phyloP scores from a whole-genome alignment of 2,329 filamentous ascomycete genomes.

The Zymoseptoria passerinii region DNA sequence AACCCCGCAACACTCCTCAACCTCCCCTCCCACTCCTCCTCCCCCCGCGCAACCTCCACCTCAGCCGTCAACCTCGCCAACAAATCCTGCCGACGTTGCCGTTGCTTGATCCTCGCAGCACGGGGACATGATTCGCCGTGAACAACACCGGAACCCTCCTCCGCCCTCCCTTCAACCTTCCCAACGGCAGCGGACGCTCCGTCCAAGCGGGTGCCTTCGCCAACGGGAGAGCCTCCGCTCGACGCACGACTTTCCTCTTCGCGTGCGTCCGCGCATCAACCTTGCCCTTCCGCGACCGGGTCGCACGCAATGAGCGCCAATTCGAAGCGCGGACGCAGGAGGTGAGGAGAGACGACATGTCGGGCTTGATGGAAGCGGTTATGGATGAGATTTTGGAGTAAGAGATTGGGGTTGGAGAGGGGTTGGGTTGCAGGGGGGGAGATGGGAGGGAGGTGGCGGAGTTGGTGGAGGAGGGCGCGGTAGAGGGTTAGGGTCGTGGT shows the following conservation, averaged over 20 bases:
- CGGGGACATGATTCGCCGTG: constrained; percentile 50
- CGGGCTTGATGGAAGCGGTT: constrained; percentile 56
- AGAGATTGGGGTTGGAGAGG: constrained; percentile 9
- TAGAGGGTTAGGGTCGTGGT: constrained; percentile 61
- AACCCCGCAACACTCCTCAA: constrained; percentile 22
- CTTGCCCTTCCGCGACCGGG: constrained; percentile 8
- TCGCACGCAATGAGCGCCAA: constrained; percentile 42
- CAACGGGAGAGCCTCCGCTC: not conserved
- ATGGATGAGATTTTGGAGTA: constrained; percentile 52
- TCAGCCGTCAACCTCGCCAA: constrained; percentile 37
- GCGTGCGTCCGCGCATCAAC: not conserved
- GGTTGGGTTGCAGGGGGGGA: constrained; percentile 8
- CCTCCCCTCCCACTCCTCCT: constrained; percentile 42
- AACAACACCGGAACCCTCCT: constrained; percentile 49
- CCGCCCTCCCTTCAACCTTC: constrained; percentile 29
- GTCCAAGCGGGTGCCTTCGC: constrained; percentile 9
- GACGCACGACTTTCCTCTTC: not conserved
- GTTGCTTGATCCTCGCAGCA: constrained; percentile 48
- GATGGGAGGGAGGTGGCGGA: constrained; percentile 18
- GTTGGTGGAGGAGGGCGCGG: constrained; percentile 57
- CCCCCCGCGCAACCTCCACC: constrained; percentile 31
- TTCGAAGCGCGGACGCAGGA: constrained; percentile 54
- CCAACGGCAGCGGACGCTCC: constrained; percentile 22
- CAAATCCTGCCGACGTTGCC: constrained; percentile 35
- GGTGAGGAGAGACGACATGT: constrained; percentile 48